Base-by-base conservation (phyloP, 768 basidiomycete genomes). In the Phallus indusiatus region DNA sequence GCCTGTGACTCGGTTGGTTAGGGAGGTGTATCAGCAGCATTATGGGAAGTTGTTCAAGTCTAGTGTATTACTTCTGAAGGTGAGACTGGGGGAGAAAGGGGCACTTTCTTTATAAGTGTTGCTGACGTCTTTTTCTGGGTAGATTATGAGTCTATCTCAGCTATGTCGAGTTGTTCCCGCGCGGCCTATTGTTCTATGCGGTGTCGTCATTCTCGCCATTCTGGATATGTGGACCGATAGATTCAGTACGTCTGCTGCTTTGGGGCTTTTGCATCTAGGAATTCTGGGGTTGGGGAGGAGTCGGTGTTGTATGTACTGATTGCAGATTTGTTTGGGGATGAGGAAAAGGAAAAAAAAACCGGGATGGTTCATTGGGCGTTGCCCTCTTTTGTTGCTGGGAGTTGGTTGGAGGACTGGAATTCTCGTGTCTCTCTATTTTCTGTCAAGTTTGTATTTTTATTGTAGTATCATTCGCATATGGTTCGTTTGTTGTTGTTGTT, bases 191-290 rank as follows among this genome's bases (percentile, higher is more conserved):
- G 54, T 71, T 4, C 50, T 71, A 55, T 68, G 59, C 0, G 55
- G 65, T 14, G 66, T 76, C 42, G 67, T 72, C 8, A 61, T 65
- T 1, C 70, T 76, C 1, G 78, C 78, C 1, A 64, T 80, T 24
- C 59, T 70, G 20, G 81, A 82, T 68, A 78, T 76, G 12, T 69
- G 76, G 67, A 75, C 74, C 22, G 78, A 79, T 50, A 68, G 66
- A 20, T 60, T 78, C 10, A 57, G 63, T 54, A 64, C 72, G 16
- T 76, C 78, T 0, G 42, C 74, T 1, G 59, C 73, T 34, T 68
- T 82, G 16, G 75, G 71, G 0, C 21, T 70, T 21, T 56, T 74
- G n/a, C 81, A 82, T 65, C 28, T 76, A 5, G 70, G 56, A 35
- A 57, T 67, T 46, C 56, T 76, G 28, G 36, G 61, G 10, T 50